These are phyloP conservation scores for Paecilomyces fulvus DNA, from an alignment of 2,329 filamentous ascomycete species.

Conservation along the genomic window DNA sequence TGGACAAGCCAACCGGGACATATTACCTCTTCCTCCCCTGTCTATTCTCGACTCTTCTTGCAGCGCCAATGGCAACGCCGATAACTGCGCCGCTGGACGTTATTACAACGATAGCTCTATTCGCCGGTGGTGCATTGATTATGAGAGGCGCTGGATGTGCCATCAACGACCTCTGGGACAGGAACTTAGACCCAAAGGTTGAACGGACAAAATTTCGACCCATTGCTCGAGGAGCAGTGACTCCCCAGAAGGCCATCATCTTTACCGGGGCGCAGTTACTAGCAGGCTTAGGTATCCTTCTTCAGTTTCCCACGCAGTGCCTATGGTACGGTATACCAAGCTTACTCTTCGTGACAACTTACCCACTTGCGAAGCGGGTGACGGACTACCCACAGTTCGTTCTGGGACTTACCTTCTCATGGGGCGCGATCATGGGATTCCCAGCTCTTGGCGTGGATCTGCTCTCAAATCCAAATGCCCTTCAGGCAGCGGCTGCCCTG, in stretches of 20 bases:
- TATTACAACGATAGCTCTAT: conserved; percentile 29
- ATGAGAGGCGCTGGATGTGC: conserved; percentile 45
- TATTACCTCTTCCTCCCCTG: conserved; percentile 48
- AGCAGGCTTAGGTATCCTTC: conserved; percentile 33
- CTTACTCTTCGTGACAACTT: conserved; percentile 37
- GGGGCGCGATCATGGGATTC: conserved; percentile 42
- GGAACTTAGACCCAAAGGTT: conserved; percentile 46
- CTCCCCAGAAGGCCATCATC: conserved; percentile 34
- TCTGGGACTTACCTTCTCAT: conserved; percentile 44
- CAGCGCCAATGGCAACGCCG: conserved; percentile 29
- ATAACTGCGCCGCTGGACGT: conserved; percentile 25
- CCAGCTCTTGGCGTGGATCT: conserved; percentile 39
- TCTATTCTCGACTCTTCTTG: conserved; percentile 39
- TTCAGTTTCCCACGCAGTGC: conserved; percentile 34
- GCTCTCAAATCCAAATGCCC: conserved; percentile 26
- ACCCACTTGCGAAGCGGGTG: conserved; percentile 45
- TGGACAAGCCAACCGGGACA: conserved; percentile 44
- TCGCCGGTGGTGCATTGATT: conserved; percentile 38
- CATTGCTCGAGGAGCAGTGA: conserved; percentile 44
- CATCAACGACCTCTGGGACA: conserved; percentile 50
- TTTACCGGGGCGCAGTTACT: conserved; percentile 38
- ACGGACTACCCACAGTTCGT: conserved; percentile 47
- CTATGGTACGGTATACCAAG: conserved; percentile 38
- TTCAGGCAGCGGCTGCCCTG: conserved; percentile 32
- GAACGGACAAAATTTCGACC: conserved; percentile 44